Conservation (phyloP, 768 basidiomycete species). For the Mrakia gelida region DNA sequence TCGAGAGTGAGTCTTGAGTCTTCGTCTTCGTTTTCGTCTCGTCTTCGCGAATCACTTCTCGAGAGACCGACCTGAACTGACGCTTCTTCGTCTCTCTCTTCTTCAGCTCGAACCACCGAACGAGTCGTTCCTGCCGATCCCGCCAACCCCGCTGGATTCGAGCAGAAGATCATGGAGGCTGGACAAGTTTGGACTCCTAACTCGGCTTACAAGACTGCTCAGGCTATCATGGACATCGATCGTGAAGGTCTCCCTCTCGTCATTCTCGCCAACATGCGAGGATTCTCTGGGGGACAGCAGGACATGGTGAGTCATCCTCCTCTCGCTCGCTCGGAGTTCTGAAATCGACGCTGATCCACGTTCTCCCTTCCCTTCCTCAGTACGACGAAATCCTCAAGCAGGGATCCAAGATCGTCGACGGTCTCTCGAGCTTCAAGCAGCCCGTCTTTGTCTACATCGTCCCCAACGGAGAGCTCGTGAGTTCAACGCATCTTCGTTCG, state of each 20-base stretch:
- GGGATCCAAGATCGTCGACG: conserved; percentile 97
- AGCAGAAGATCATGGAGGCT: conserved; percentile 98
- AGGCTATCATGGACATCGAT: conserved; percentile 98
- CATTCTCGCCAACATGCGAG: conserved; percentile 99
- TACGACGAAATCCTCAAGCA: conserved; percentile 96
- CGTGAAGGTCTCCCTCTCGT: conserved; percentile 94
- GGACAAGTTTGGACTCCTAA: conserved; percentile 98
- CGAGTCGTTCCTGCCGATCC: conserved; percentile 95
- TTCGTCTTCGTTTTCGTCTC: background rate
- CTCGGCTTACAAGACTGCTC: conserved; percentile 98
- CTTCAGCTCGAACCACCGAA: conserved; percentile 77
- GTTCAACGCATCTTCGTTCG: background rate
- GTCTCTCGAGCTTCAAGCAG: conserved; percentile 91
- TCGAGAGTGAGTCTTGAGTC: conserved; percentile 59
- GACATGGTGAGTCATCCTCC: conserved; percentile 61
- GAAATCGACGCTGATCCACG: background rate
- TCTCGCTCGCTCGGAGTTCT: background rate
- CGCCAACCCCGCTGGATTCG: conserved; percentile 91
- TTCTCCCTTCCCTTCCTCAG: conserved; percentile 34
- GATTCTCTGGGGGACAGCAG: conserved; percentile 98
- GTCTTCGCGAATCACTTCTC: background rate
- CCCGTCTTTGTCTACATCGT: conserved; percentile 98
- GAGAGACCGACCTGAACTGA: too few relatives aligned
- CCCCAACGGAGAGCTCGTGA: conserved; percentile 83
- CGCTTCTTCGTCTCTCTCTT: background rate